Evolutionary conservation across 805 yeast genomes (phyloP), one percentile per base, ranked within the genome.

Genomic region (Kuraishia floccosa): DNA sequence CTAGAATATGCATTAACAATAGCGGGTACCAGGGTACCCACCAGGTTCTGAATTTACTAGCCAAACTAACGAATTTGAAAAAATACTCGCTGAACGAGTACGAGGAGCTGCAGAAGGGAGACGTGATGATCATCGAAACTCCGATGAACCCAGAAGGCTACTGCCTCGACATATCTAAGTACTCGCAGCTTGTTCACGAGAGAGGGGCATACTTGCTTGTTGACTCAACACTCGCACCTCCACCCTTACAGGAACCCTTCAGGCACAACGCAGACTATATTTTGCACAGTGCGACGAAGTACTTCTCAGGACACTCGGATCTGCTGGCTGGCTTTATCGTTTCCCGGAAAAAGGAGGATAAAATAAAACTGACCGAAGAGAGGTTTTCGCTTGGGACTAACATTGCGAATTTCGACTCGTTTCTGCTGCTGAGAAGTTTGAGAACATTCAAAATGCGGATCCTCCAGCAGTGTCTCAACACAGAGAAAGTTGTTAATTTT

Each of bases 201-300:
- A 52, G 49, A 32, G 63, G 65, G 4, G 68, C 72, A 2, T 45
- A 50, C 20, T 42, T 70, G 14, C 36, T 66, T 16, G 70, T 70
- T 2, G 76, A 70, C 47, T 61, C 75, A 8, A 70, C 76, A 0
- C 57, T 69, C 39, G 75, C 74, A 1, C 75, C 75, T 6, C 73
- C 73, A 6, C 74, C 74, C 8, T 50, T 69, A 27, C 74, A 63
- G 40, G 60, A 65, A 36, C 72, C 76, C 0, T 68, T 68, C 41
- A 46, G 52, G 17, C 58, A 55, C 39, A 73, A 72, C 4, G 75
- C 73, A 4, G 74, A 70, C 42, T 51, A 63, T 32, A 62, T 68
- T 4, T 58, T 70, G 46, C 72, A 69, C 41, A 65, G 72, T 5
- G 76, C 76, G 3, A 69, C 72, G 8, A 70, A 70, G 39, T 69